These are phyloP conservation scores for Acacia concinna DNA, from an alignment of 331 rosid genomes.

Conservation along the genomic window DNA sequence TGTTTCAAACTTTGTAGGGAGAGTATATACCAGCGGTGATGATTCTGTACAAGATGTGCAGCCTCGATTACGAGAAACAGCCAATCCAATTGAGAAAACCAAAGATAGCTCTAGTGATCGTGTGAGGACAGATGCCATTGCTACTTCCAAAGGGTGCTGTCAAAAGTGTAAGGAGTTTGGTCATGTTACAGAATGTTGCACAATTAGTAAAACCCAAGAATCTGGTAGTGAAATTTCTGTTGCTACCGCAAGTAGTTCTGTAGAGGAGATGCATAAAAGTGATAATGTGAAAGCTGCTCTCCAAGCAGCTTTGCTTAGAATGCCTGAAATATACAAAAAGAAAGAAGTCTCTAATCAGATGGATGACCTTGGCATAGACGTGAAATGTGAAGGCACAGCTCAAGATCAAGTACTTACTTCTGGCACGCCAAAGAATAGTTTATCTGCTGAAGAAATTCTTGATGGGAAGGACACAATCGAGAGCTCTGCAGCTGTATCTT, in stretches of 20 bases:
- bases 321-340: conserved; percentile 75
- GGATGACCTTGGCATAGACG: conserved; percentile 49
- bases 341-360: conserved; percentile 54
- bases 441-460: conserved; percentile 44
- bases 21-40: conserved; percentile 35
- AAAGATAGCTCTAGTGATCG: conserved; percentile 48
- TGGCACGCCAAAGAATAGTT: conserved; percentile 43
- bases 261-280: conserved; percentile 55
- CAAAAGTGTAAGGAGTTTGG: conserved; percentile 64
- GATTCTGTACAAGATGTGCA: conserved; percentile 47
- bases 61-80: conserved; percentile 44
- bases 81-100: conserved; percentile 50
- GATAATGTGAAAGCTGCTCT: conserved; percentile 79
- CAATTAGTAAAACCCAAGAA: conserved; percentile 37
- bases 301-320: conserved; percentile 71
- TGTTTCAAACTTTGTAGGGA: conserved; percentile 44
- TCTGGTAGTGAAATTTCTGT: conserved; percentile 49
- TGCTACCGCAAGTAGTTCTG: conserved; percentile 45
- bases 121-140: conserved; percentile 40
- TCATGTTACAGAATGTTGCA: conserved; percentile 62
- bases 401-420: conserved; percentile 47
- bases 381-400: conserved; percentile 46
- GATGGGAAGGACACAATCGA: conserved; percentile 40
- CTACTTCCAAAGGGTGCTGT: conserved; percentile 54
- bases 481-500: conserved; percentile 38